Evolutionary conservation across 2,329 filamentous ascomycete species (phyloP), one percentile per base, ranked within the genome.

Genomic region (Diaporthe ilicicola): DNA sequence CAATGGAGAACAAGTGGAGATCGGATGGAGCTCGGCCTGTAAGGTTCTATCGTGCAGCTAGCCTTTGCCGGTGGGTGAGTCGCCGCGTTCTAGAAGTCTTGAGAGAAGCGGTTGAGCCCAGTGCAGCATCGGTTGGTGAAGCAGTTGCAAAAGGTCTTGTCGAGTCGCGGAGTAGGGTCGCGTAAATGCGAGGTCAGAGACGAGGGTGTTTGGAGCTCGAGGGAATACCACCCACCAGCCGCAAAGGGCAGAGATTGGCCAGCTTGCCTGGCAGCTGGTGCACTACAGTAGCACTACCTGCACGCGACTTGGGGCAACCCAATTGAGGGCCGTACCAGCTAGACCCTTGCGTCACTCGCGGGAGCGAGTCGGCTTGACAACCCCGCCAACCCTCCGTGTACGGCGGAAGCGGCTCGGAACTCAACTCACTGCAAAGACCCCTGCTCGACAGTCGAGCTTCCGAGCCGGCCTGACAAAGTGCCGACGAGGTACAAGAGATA

Each of bases 1-100:
- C 66, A 73, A 71, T 73, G 71, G 71, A 66, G 71, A 59, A 71
- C 39, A 68, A 71, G 69, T 71, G 69, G 71, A 44, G 56, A 70
- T 73, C 46, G 51, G 64, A 73, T 69, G 71, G 71, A 71, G 69
- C 71, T 66, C 59, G 53, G 65, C 34, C 53, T 62, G 51, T 34
- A 50, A 42, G 51, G 69, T 61, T 67, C 54, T 68, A 64, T 61
- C 44, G 46, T 54, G 56, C 64, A 68, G 69, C 70, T 69, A 64
- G 59, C 44, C 64, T 54, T 27, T 70, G 56, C 64, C 50, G 46
- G 59, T 69, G 37, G 51, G 44, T 56, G 64, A 56, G 50, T 53
- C 34, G 56, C 51, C 42, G 65, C 27, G 68, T 70, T 70, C 68
- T 46, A 56, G 59, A 66, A 42, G 65, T 68, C 65, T 68, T 29